Evolutionary conservation across 1,284 basidiomycete genomes (phyloP), one percentile per base, ranked within the genome.

Genomic region (Vanrija humicola): DNA sequence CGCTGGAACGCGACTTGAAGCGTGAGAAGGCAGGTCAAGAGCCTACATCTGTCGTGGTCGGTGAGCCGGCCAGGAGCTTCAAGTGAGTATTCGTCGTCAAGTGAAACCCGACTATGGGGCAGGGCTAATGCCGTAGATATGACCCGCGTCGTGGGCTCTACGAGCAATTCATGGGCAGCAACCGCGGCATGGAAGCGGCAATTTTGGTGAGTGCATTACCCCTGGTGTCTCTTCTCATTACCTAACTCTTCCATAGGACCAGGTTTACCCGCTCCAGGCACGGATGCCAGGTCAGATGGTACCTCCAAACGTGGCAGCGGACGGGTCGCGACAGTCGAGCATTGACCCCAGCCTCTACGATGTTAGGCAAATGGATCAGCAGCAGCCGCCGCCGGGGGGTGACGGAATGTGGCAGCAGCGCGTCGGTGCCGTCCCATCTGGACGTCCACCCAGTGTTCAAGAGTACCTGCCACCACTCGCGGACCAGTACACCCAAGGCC

Each of bases 1-100:
- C 91, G 25, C 82, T 95, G 40, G 91, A 95, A 74, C 87, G 91
- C 48, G 91, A 95, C 72, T 82, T 94, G 54, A 94, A 94, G 78
- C 83, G 91, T 43, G 90, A 94, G 75, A 94, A 92, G 77, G 86
- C 88, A 79, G 87, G 88, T 0, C 80, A 84, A 48, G 89, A 91
- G 68, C 82, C 90, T 0, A 93, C 91, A 2, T 93, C 90, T 3
- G 77, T 82, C 46, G 80, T 86, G 29, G 75, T 80, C 7, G 85
- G 88, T 54, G 91, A 94, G 76, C 91, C 91, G 5, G 91, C 90
- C 5, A 60, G 71, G 25, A 77, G 74, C 46, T 79, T 79, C 62
- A 66, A 65, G 74, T 75, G n/a, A 48, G 69, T 64, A 16, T 3
- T 28, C 28, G 21, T 48, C 19, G 15, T 34, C 34, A 34, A 34